These are phyloP conservation scores for Cytospora mali DNA, from an alignment of 2,329 filamentous ascomycete genomes.

Conservation along the genomic window DNA sequence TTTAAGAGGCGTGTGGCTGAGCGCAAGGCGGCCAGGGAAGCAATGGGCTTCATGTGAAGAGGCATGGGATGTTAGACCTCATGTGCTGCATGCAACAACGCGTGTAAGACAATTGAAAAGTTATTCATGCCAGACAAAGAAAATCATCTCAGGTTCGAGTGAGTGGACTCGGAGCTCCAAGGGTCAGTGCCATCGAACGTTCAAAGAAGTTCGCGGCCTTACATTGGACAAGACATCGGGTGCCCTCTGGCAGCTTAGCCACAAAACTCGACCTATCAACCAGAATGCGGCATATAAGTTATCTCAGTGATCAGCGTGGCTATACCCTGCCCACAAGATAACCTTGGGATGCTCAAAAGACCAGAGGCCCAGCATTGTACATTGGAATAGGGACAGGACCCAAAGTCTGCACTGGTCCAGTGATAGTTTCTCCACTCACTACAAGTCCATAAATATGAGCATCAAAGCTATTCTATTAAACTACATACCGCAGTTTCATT, in stretches of 20 bases:
- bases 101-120: not conserved
- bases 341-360: too few species aligned
- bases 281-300: not conserved
- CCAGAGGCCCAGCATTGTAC: too few species aligned
- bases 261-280: too few species aligned
- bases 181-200: not conserved
- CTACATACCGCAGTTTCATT: too few species aligned
- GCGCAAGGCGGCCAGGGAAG: slow-evolving; percentile 65
- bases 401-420: too few species aligned
- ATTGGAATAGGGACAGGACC: too few species aligned
- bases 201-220: too few species aligned
- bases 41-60: slow-evolving; percentile 25
- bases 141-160: not conserved
- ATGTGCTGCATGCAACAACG: not conserved
- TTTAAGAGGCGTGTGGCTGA: slow-evolving; percentile 83
- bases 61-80: not conserved
- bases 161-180: not conserved
- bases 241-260: too few species aligned
- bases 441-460: too few species aligned
- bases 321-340: not conserved
- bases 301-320: not conserved
- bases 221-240: too few species aligned
- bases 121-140: not conserved
- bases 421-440: too few species aligned
- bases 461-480: too few species aligned